These are phyloP conservation scores for Madurella fahalii DNA, from an alignment of 2,329 filamentous ascomycete genomes.

Conservation along the genomic window DNA sequence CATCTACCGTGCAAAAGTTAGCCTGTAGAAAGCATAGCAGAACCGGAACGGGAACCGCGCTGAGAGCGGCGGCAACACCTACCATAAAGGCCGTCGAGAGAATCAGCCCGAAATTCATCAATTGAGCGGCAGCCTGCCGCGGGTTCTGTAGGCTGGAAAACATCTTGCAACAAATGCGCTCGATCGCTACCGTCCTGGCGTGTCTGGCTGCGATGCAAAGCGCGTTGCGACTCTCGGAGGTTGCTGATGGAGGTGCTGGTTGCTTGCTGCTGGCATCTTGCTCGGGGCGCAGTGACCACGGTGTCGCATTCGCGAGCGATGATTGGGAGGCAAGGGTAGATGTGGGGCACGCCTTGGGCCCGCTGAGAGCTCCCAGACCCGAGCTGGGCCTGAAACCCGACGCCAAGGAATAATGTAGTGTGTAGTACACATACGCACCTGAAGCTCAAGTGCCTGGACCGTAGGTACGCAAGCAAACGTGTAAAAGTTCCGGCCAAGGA, in stretches of 20 bases:
- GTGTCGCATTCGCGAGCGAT: slow-evolving; percentile 17
- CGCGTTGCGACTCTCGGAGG: neutral
- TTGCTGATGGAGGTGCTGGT: neutral
- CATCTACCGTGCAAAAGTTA: slow-evolving; percentile 47
- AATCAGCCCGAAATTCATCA: slow-evolving; percentile 88
- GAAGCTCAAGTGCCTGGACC: too few species aligned
- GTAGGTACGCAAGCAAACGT: too few species aligned
- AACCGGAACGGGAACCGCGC: neutral
- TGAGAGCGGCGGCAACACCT: slow-evolving; percentile 21
- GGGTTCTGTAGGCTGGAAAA: slow-evolving; percentile 67
- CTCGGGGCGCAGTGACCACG: slow-evolving; percentile 24
- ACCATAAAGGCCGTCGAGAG: slow-evolving; percentile 90
- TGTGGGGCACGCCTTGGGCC: slow-evolving; percentile 1
- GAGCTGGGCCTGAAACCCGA: too few species aligned
- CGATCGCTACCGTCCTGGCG: neutral
- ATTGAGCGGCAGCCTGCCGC: slow-evolving; percentile 74
- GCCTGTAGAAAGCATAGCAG: neutral
- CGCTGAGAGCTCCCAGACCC: neutral
- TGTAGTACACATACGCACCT: too few species aligned
- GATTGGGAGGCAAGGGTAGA: slow-evolving; percentile 19
- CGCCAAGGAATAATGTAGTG: too few species aligned
- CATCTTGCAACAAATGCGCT: slow-evolving; percentile 45
- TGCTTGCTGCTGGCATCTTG: neutral
- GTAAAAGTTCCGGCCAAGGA: too few species aligned
- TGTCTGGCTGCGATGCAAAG: neutral